Evolutionary conservation across 2,329 filamentous ascomycete species (phyloP).

Genomic region (Dryadomyces quercivorus): DNA sequence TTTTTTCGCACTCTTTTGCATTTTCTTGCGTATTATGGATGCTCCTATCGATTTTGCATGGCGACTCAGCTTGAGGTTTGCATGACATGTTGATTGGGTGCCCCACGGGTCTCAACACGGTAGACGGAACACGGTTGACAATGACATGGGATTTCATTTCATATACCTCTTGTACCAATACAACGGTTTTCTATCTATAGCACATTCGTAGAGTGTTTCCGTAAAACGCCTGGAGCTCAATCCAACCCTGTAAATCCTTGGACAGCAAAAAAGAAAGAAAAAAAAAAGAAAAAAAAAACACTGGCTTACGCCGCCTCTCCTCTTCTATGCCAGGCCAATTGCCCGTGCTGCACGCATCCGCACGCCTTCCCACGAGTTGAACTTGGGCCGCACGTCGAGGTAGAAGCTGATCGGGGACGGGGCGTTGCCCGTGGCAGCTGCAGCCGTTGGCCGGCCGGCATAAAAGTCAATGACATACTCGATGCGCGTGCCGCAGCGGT

Average conservation of each 20-base stretch:
- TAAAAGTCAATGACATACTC: constrained; percentile 99
- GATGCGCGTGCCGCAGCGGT: constrained; percentile 71
- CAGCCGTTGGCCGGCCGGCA: constrained; percentile 45
- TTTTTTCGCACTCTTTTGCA: too few species aligned
- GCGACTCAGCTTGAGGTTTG: too few species aligned
- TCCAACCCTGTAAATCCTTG: too few species aligned
- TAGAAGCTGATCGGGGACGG: constrained; percentile 45
- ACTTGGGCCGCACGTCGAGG: constrained; percentile 54
- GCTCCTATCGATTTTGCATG: too few species aligned
- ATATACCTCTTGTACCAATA: constrained; percentile 1
- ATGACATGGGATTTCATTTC: background rate
- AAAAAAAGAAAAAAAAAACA: too few species aligned
- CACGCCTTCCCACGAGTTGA: constrained; percentile 55
- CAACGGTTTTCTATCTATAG: background rate
- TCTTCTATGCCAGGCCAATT: constrained; percentile 33
- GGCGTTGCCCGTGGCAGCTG: constrained; percentile 22
- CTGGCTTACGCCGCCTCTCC: background rate
- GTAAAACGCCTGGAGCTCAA: too few species aligned
- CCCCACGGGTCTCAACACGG: too few species aligned
- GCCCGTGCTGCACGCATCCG: constrained; percentile 49
- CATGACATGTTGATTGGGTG: too few species aligned
- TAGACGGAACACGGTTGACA: background rate
- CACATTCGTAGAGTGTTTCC: background rate
- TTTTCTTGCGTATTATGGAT: too few species aligned
- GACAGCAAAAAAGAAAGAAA: too few species aligned